These are phyloP conservation scores for Umbelopsis ramanniana DNA, from an alignment of 192 early-diverging fungal species.

Conservation along the genomic window DNA sequence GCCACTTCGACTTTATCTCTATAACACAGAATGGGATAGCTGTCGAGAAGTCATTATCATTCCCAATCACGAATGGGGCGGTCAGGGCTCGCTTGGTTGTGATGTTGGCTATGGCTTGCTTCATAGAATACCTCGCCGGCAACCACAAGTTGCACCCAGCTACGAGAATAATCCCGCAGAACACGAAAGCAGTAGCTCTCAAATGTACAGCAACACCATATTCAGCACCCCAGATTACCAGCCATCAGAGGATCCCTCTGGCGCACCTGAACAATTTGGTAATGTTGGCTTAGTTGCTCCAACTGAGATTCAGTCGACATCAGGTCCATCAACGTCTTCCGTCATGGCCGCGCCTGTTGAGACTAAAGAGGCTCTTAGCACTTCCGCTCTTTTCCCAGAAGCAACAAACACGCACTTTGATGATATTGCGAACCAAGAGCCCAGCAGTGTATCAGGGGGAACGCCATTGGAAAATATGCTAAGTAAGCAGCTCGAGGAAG, in stretches of 20 bases:
- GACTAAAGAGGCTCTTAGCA: not conserved
- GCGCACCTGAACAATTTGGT: not conserved
- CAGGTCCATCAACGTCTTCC: not conserved
- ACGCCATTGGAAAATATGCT: conserved; percentile 8
- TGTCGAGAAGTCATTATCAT: conserved; percentile 72
- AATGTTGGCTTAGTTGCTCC: not conserved
- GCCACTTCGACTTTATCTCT: conserved; percentile 68
- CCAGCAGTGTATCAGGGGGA: not conserved
- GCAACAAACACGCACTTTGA: not conserved
- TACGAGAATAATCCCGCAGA: conserved; percentile 8
- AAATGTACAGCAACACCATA: conserved; percentile 30
- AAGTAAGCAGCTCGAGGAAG: conserved; percentile 11
- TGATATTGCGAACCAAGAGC: not conserved
- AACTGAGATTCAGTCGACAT: not conserved
- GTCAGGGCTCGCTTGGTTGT: conserved; percentile 69
- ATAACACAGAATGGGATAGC: conserved; percentile 66
- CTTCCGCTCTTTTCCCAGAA: not conserved
- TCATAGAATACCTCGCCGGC: conserved; percentile 41
- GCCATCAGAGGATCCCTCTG: not conserved
- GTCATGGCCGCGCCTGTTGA: not conserved
- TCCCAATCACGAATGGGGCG: conserved; percentile 72
- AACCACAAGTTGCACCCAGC: conserved; percentile 3
- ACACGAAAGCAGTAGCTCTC: not conserved
- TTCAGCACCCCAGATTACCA: conserved; percentile 35
- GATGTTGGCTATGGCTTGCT: conserved; percentile 70